Base-by-base conservation (phyloP, 768 basidiomycete genomes). In the Xerocomus brunneocitrinus region DNA sequence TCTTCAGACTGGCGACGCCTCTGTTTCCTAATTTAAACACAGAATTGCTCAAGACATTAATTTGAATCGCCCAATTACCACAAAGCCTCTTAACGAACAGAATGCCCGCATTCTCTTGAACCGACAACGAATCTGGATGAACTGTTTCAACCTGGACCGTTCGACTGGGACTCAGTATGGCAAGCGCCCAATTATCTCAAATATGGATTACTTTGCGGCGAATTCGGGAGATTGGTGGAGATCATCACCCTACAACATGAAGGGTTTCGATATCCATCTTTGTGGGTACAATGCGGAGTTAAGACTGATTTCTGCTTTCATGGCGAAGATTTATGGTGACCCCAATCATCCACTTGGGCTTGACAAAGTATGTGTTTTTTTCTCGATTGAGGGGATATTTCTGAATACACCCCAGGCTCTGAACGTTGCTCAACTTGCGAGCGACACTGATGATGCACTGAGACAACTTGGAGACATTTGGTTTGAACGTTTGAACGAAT, bases 21-120 rank as follows among this genome's bases (percentile, higher is more conserved):
- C 45, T 42, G 27, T 43, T 35, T 58, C 46, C 50, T 61, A 35
- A 59, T 47, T 48, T n/a, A 14, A 48, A 44, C 14, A 45, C 51
- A 94, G 93, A 56, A 82, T 90, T 54, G 94, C 93, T 1, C 91
- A 85, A 25, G 93, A 95, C 66, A 76, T 98, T 24, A 94, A 95
- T 62, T 77, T 98, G 35, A 89, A 97, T 60, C 78, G 87, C 30
- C 89, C 88, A 2, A 78, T 78, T 40, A 82, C 83, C 2, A 82
- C 84, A 25, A 83, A 85, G 59, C 86, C 89, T 8, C 72, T 82
- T 13, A 90, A 90, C 61, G 91, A 94, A 67, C 79, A 80, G 52
- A 85, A 89, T 54, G 87, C 87, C 7, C 81, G 94, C 38, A 89
- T 94, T 71, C 82, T 93, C 71, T 80, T 93, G 51, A 95, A 94